Evolutionary conservation across 805 yeast genomes (phyloP).

Genomic region (Zygotorulaspora sp.): DNA sequence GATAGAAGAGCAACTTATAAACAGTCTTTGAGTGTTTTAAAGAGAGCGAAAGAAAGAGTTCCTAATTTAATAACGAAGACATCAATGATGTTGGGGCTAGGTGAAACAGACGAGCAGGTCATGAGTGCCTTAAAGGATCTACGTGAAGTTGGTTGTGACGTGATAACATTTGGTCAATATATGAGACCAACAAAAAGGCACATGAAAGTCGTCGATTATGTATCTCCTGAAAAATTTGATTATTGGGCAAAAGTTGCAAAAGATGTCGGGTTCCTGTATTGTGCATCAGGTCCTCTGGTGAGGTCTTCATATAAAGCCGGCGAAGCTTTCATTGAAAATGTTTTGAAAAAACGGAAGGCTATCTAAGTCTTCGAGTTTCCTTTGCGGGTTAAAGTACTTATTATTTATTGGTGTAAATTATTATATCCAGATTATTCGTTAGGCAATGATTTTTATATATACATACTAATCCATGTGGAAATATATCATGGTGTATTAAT

Average conservation of each 20-base stretch:
- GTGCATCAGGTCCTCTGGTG: constrained; percentile 96
- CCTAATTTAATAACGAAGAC: constrained; percentile 84
- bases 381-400: not conserved
- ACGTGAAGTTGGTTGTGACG: constrained; percentile 76
- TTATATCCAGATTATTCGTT: not conserved
- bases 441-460: not conserved
- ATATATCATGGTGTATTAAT: too few species aligned
- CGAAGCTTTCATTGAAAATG: constrained; percentile 93
- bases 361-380: too few species aligned
- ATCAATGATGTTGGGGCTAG: constrained; percentile 92
- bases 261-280: constrained; percentile 88
- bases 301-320: constrained; percentile 98
- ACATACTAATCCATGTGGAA: not conserved
- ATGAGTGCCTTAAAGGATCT: constrained; percentile 70
- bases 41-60: constrained; percentile 72
- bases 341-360: constrained; percentile 61
- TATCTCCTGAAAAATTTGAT: constrained; percentile 90
- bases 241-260: constrained; percentile 85
- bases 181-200: constrained; percentile 99
- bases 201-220: constrained; percentile 95
- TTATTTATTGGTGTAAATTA: not conserved
- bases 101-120: constrained; percentile 91
- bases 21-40: constrained; percentile 74
- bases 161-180: constrained; percentile 97
- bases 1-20: constrained; percentile 95